Evolutionary conservation across 768 basidiomycete genomes (phyloP).

Genomic region (Leccinellum luteum): DNA sequence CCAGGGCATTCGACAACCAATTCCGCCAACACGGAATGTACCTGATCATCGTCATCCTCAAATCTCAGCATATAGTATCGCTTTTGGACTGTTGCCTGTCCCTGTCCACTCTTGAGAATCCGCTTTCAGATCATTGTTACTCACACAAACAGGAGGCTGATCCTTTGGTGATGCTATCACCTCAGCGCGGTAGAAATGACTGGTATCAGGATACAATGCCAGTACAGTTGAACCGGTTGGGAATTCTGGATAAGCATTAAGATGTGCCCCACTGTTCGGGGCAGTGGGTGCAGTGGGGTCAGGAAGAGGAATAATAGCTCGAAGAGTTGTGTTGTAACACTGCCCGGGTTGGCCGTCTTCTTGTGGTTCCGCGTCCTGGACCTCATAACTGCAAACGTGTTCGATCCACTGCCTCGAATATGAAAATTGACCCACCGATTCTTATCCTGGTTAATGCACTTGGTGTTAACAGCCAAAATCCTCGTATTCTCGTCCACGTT

Average conservation of each 20-base stretch:
- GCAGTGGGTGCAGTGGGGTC: conserved; percentile 59
- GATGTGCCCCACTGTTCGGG: conserved; percentile 63
- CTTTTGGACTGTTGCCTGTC: conserved; percentile 40
- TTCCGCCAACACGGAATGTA: conserved; percentile 71
- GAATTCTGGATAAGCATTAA: conserved; percentile 71
- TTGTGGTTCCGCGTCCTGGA: conserved; percentile 81
- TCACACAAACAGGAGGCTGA: conserved; percentile 37
- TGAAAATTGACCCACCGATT: conserved; percentile 45
- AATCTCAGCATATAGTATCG: conserved; percentile 77
- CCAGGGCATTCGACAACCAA: conserved; percentile 83
- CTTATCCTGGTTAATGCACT: conserved; percentile 69
- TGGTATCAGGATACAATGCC: conserved; percentile 89
- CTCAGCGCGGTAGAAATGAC: conserved; percentile 87
- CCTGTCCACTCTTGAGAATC: conserved; percentile 18
- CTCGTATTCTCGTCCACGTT: conserved; percentile 53
- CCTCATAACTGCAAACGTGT: conserved; percentile 61
- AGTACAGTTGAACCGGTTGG: conserved; percentile 69
- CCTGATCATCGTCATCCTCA: conserved; percentile 86
- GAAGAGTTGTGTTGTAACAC: conserved; percentile 67
- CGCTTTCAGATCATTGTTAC: conserved; percentile 12
- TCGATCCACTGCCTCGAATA: background rate
- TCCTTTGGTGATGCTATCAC: conserved; percentile 67
- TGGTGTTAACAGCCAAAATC: conserved; percentile 78
- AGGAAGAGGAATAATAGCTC: conserved; percentile 76
- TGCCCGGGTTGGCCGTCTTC: conserved; percentile 74